phyloP scores from a whole-genome alignment of 2,329 filamentous ascomycete species.

The Venturia oleaginea region DNA sequence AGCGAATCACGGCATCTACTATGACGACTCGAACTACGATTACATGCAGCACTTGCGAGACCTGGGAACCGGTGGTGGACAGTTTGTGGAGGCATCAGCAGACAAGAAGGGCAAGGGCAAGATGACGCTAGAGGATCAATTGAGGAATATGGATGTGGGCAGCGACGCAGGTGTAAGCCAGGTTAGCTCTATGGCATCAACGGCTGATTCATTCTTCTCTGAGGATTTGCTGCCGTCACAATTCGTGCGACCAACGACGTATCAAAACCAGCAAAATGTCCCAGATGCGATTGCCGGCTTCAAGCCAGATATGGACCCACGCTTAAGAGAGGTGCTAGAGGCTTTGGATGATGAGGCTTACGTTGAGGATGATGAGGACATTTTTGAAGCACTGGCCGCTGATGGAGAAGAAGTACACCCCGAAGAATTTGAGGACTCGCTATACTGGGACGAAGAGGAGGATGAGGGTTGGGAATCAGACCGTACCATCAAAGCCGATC shows the following conservation, averaged over 20 bases:
- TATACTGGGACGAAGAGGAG: constrained; percentile 39
- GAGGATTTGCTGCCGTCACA: constrained; percentile 71
- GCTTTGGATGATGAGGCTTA: constrained; percentile 93
- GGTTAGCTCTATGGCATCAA: constrained; percentile 26
- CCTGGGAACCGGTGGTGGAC: constrained; percentile 57
- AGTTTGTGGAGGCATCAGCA: constrained; percentile 68
- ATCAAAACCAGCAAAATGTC: constrained; percentile 87
- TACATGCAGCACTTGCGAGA: constrained; percentile 99
- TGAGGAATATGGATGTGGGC: constrained; percentile 49
- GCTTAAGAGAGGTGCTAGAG: constrained; percentile 81
- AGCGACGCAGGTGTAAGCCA: constrained; percentile 34
- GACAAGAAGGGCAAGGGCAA: constrained; percentile 48
- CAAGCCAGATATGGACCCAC: constrained; percentile 95
- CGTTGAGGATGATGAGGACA: constrained; percentile 73
- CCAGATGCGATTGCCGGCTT: constrained; percentile 89
- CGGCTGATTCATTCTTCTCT: constrained; percentile 50
- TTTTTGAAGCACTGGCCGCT: constrained; percentile 66
- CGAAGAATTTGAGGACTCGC: constrained; percentile 64
- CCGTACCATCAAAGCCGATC: constrained; percentile 66
- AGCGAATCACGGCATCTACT: constrained; percentile 87
- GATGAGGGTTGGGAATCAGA: constrained; percentile 95
- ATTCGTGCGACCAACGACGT: constrained; percentile 51
- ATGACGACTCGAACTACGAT: constrained; percentile 90
- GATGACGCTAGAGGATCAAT: constrained; percentile 68
- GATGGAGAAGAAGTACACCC: constrained; percentile 66